Conservation (phyloP, 2,329 filamentous ascomycete genomes). For the Pseudofabraea citricarpa region DNA sequence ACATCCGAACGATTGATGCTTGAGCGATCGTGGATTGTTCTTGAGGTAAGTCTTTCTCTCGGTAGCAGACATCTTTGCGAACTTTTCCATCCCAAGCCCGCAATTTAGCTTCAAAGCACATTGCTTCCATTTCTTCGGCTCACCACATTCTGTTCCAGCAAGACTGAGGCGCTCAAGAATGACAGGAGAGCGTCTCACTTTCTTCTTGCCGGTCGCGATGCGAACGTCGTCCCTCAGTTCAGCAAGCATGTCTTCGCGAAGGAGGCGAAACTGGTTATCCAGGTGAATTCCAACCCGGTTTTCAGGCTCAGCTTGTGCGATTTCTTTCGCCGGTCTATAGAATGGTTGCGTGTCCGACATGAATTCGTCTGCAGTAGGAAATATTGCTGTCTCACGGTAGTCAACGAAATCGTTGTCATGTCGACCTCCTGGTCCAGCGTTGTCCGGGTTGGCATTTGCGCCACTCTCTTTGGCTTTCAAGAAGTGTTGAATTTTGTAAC, state of each 20-base stretch:
- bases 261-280: slow-evolving; percentile 65
- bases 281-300: slow-evolving; percentile 25
- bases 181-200: slow-evolving; percentile 1
- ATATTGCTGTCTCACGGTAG: slow-evolving; percentile 54
- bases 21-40: slow-evolving; percentile 4
- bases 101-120: slow-evolving; percentile 4
- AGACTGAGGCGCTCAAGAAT: neutral
- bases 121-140: slow-evolving; percentile 3
- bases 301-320: slow-evolving; percentile 40
- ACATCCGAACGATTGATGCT: slow-evolving; percentile 4
- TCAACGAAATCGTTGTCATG: slow-evolving; percentile 67
- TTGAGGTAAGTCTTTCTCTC: slow-evolving; percentile 3
- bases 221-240: slow-evolving; percentile 57
- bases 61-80: slow-evolving; percentile 2
- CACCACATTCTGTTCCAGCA: slow-evolving; percentile 3
- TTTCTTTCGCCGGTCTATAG: slow-evolving; percentile 39
- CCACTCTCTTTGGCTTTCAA: slow-evolving; percentile 1
- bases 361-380: slow-evolving; percentile 62
- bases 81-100: slow-evolving; percentile 3
- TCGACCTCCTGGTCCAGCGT: slow-evolving; percentile 48
- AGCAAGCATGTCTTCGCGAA: slow-evolving; percentile 63
- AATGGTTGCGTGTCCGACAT: slow-evolving; percentile 49
- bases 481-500: slow-evolving; percentile 5
- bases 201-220: slow-evolving; percentile 2
- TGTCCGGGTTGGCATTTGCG: slow-evolving; percentile 14